Conservation (phyloP, 371 early-diverging fungal genomes). For the Fennellomyces sp. region DNA sequence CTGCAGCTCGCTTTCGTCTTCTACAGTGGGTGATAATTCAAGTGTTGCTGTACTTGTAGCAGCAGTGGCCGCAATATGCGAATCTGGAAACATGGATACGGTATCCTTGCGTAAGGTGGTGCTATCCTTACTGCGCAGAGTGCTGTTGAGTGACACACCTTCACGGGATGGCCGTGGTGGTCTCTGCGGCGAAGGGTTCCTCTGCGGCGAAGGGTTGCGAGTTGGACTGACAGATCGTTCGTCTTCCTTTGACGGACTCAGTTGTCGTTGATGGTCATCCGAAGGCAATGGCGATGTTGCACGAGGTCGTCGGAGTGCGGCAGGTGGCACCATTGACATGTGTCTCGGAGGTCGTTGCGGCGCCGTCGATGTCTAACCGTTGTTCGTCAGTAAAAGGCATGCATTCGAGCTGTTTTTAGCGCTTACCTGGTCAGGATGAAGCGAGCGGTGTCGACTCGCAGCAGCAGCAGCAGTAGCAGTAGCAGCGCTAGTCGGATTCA, state of each 20-base stretch:
- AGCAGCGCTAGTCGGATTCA: too few relatives aligned
- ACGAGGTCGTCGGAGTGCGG: slow-evolving; percentile 48
- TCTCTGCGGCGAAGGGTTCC: slow-evolving; percentile 5
- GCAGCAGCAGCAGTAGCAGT: background rate
- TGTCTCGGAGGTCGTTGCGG: slow-evolving; percentile 41
- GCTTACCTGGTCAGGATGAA: slow-evolving; percentile 6
- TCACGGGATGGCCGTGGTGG: slow-evolving; percentile 16
- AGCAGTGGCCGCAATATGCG: background rate
- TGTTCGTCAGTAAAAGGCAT: background rate
- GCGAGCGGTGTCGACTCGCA: background rate
- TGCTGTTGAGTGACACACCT: background rate
- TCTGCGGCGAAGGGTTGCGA: background rate
- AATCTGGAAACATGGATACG: slow-evolving; percentile 14
- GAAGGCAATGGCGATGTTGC: slow-evolving; percentile 39
- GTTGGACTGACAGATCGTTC: background rate
- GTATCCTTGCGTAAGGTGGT: slow-evolving; percentile 1
- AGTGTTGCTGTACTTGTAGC: background rate
- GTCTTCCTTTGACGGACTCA: background rate
- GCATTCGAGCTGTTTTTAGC: background rate
- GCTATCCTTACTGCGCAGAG: slow-evolving; percentile 7
- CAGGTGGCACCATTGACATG: slow-evolving; percentile 48
- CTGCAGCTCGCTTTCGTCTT: slow-evolving; percentile 25
- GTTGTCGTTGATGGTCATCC: background rate
- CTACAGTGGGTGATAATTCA: background rate
- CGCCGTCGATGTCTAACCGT: background rate